A percentile compares a stretch with the other conserved stretches of the same genome.
Conservation (phyloP, 106 monocot species). For the Alisma plantagoaquatica region DNA sequence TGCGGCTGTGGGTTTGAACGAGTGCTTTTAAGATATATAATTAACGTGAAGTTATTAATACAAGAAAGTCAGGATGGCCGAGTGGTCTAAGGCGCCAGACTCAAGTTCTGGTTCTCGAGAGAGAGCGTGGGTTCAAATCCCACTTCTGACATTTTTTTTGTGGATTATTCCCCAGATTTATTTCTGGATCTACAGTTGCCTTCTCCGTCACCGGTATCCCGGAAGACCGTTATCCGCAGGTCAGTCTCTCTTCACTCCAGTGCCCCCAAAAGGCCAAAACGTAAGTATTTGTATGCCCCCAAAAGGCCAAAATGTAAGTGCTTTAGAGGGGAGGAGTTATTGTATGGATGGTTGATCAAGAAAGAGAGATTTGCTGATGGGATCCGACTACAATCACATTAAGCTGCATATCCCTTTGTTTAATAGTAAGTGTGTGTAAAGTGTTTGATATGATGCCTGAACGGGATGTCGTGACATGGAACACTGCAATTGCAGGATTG, state of each 20-base stretch:
- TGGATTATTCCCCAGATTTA: too few relatives aligned
- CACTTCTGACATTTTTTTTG: constrained; percentile 95
- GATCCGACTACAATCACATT: constrained; percentile 30
- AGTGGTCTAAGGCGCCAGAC: constrained; percentile 99
- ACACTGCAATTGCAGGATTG: constrained; percentile 52
- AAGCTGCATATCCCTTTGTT: not conserved
- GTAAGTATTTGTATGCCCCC: too few relatives aligned
- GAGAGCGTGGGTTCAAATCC: constrained; percentile 99
- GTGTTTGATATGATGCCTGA: constrained; percentile 60
- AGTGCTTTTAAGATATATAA: too few relatives aligned
- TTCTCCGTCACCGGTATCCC: constrained; percentile 29
- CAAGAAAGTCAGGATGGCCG: constrained; percentile 99
- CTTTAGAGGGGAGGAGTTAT: too few relatives aligned
- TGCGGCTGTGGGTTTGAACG: too few relatives aligned
- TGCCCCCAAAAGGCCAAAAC: too few relatives aligned
- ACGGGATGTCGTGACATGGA: constrained; percentile 73
- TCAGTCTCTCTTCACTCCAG: constrained; percentile 57
- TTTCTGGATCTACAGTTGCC: too few relatives aligned
- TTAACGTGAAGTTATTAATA: too few relatives aligned
- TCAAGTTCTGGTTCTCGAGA: constrained; percentile 99
- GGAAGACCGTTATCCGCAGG: constrained; percentile 33
- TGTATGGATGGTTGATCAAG: too few relatives aligned
- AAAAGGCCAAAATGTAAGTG: too few relatives aligned
- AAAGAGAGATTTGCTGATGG: too few relatives aligned
- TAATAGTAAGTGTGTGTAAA: constrained; percentile 20